Evolutionary conservation across 345 rosid species (phyloP).

Genomic region (Lumnitzera littorea): DNA sequence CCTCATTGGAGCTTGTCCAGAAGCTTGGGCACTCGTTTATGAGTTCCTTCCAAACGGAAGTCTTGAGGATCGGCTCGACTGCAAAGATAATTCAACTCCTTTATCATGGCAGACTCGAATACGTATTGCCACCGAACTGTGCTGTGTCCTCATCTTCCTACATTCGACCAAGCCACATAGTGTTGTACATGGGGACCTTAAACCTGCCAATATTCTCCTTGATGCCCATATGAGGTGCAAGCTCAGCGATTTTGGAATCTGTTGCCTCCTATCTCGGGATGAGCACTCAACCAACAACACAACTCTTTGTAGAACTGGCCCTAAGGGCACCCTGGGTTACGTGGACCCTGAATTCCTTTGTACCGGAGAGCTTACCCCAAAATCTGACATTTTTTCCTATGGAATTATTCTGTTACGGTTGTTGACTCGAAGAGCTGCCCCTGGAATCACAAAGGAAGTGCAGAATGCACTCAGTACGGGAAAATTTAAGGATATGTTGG

Average conservation of each 20-base stretch:
- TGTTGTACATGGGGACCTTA: conserved; percentile 84
- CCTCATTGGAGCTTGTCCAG: conserved; percentile 86
- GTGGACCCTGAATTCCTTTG: conserved; percentile 76
- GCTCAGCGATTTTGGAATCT: conserved; percentile 83
- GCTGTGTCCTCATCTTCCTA: conserved; percentile 79
- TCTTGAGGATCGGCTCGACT: conserved; percentile 85
- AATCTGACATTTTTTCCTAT: conserved; percentile 83
- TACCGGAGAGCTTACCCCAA: conserved; percentile 71
- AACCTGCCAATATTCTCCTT: conserved; percentile 82
- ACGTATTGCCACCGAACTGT: conserved; percentile 70
- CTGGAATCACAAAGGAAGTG: conserved; percentile 63
- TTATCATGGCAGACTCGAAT: conserved; percentile 86
- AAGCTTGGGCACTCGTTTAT: conserved; percentile 69
- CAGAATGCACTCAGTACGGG: conserved; percentile 54
- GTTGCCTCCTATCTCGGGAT: conserved; percentile 29
- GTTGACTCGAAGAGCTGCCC: conserved; percentile 65
- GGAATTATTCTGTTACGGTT: conserved; percentile 68
- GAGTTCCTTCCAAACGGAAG: conserved; percentile 89
- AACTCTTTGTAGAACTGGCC: conserved; percentile 40
- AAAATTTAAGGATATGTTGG: conserved; percentile 50
- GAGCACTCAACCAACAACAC: conserved; percentile 27
- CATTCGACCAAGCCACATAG: conserved; percentile 74
- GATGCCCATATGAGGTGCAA: conserved; percentile 71
- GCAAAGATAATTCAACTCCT: conserved; percentile 69
- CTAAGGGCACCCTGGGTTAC: conserved; percentile 64